These are phyloP conservation scores for Pythium myriotylum DNA, from an alignment of 352 stramenopile genomes.

Conservation along the genomic window DNA sequence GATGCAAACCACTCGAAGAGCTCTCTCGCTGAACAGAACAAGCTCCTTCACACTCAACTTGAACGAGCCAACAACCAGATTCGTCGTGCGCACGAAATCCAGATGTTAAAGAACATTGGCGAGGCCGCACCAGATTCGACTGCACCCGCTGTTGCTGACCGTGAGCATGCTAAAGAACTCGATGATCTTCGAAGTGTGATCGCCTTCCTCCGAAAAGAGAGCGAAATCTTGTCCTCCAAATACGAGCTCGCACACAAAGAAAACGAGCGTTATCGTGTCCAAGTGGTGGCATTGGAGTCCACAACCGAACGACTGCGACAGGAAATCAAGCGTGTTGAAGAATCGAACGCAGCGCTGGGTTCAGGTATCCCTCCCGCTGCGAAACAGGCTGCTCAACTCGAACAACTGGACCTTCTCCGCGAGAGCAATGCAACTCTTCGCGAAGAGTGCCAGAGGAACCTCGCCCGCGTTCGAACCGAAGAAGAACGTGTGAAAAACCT, in stretches of 20 bases:
- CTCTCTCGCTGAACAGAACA: conserved; percentile 65
- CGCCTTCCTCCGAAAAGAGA: conserved; percentile 68
- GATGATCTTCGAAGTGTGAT: conserved; percentile 77
- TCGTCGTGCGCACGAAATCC: conserved; percentile 56
- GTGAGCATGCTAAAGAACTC: conserved; percentile 48
- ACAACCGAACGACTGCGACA: conserved; percentile 59
- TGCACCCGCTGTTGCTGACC: conserved; percentile 9
- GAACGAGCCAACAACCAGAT: conserved; percentile 61
- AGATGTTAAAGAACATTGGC: conserved; percentile 38
- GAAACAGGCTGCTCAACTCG: conserved; percentile 65
- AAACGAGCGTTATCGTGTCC: conserved; percentile 52
- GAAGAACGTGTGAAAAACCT: conserved; percentile 49
- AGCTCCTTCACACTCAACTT: conserved; percentile 72
- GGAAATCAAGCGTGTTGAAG: conserved; percentile 54
- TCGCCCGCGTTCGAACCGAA: conserved; percentile 54
- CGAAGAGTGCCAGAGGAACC: conserved; percentile 67
- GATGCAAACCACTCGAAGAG: conserved; percentile 55
- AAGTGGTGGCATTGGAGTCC: conserved; percentile 61
- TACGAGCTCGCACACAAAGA: conserved; percentile 72
- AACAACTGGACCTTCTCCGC: conserved; percentile 74
- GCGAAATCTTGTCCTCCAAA: conserved; percentile 70
- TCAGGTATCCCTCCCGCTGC: conserved; percentile 21
- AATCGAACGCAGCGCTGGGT: neutral
- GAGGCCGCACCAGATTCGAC: neutral
- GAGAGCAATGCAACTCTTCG: conserved; percentile 82